Evolutionary conservation across 2,329 filamentous ascomycete genomes (phyloP).

Genomic region (Monosporascus sp.): DNA sequence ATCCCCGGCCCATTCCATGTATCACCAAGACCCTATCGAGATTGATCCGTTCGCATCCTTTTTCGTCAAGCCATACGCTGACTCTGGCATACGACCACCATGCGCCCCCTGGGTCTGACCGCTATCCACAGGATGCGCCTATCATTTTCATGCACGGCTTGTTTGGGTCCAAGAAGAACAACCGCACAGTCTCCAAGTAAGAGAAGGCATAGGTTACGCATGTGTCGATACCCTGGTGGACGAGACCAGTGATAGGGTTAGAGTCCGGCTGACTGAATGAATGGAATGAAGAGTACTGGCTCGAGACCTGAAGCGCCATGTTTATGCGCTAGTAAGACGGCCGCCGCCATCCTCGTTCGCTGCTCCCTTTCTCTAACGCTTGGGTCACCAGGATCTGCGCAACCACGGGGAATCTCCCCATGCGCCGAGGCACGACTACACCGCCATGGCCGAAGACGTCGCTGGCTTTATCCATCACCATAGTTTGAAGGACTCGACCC

Average conservation of each 20-base stretch:
- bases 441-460: constrained; percentile 76
- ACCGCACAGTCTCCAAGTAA: constrained; percentile 90
- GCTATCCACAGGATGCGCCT: constrained; percentile 45
- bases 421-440: constrained; percentile 69
- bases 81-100: constrained; percentile 62
- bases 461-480: constrained; percentile 71
- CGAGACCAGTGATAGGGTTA: background rate
- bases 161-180: constrained; percentile 94
- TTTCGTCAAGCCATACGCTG: constrained; percentile 1
- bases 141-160: constrained; percentile 89
- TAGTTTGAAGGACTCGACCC: constrained; percentile 60
- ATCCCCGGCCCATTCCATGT: background rate
- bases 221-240: background rate
- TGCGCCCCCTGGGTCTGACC: constrained; percentile 44
- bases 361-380: constrained; percentile 6
- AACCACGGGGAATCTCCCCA: constrained; percentile 94
- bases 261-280: constrained; percentile 6
- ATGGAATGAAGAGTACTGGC: constrained; percentile 60
- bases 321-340: constrained; percentile 70
- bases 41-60: background rate
- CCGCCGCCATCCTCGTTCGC: constrained; percentile 7
- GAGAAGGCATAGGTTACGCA: constrained; percentile 25
- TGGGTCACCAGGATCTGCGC: constrained; percentile 64
- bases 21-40: background rate
- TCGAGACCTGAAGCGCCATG: constrained; percentile 69